Evolutionary conservation across 208 protist genomes (phyloP).

Genomic region (Trypanosoma boissoni): DNA sequence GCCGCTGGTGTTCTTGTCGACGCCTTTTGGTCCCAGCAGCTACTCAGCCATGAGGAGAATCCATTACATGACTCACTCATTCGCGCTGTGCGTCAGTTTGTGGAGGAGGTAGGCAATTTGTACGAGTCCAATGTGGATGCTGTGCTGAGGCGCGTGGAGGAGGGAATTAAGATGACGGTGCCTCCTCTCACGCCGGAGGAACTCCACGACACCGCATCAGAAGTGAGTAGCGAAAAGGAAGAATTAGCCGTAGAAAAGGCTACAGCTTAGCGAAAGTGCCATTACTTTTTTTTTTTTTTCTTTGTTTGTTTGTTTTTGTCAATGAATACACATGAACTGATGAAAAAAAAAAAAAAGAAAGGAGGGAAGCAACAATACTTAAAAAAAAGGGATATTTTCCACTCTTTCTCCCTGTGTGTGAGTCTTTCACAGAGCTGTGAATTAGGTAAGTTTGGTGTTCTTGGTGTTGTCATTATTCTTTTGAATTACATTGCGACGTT

Average conservation of each 20-base stretch:
- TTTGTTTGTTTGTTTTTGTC: no score
- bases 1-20: constrained; percentile 77
- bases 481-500: not conserved
- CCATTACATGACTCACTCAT: constrained; percentile 65
- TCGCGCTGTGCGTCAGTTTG: constrained; percentile 41
- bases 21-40: constrained; percentile 62
- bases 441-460: not conserved
- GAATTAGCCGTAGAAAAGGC: constrained; percentile 7
- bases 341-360: constrained; percentile 1
- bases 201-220: constrained; percentile 20
- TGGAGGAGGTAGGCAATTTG: constrained; percentile 53
- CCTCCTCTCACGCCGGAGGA: constrained; percentile 61
- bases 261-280: constrained; percentile 4
- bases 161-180: constrained; percentile 50
- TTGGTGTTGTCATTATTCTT: not conserved
- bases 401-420: no score
- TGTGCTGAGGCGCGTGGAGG: constrained; percentile 64
- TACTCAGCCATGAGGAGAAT: constrained; percentile 47
- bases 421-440: no score
- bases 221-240: constrained; percentile 8
- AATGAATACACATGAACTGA: not conserved
- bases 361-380: not conserved
- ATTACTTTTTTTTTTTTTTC: not conserved
- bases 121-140: constrained; percentile 62
- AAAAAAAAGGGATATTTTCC: not conserved